Percentiles rank a stretch among this genome's conserved stretches.
Conservation (phyloP, 2,329 filamentous ascomycete genomes). For the Shiraia bambusicola region DNA sequence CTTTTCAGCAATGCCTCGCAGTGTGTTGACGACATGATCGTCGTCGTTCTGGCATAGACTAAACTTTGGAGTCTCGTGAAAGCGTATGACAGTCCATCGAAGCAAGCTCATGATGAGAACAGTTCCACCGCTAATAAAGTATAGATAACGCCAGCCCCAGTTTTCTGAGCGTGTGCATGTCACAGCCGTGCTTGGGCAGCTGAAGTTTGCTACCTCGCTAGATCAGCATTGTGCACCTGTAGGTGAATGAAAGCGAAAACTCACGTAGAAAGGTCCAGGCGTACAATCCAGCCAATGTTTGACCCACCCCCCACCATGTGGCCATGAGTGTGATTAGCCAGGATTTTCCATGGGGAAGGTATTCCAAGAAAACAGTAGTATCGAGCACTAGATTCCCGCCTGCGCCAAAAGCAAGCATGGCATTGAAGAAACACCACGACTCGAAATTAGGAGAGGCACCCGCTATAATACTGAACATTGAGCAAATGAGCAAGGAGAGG, state of each 20-base stretch:
- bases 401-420: slow-evolving; percentile 25
- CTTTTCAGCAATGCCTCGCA: slow-evolving; percentile 16
- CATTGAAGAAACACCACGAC: slow-evolving; percentile 19
- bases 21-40: slow-evolving; percentile 15
- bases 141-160: slow-evolving; percentile 29
- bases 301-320: slow-evolving; percentile 26
- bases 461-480: too few species aligned
- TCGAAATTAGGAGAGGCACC: slow-evolving; percentile 18
- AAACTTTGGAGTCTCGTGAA: slow-evolving; percentile 26
- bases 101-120: slow-evolving; percentile 20
- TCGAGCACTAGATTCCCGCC: slow-evolving; percentile 32
- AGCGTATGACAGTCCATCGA: slow-evolving; percentile 18
- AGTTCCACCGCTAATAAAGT: slow-evolving; percentile 21
- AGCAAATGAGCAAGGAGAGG: too few species aligned
- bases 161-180: slow-evolving; percentile 16
- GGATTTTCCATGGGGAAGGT: slow-evolving; percentile 17
- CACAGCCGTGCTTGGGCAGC: slow-evolving; percentile 7
- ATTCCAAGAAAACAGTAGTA: slow-evolving; percentile 29
- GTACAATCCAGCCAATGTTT: slow-evolving; percentile 23
- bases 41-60: slow-evolving; percentile 26
- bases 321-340: slow-evolving; percentile 28
- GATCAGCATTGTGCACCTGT: neutral
- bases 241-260: neutral
- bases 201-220: slow-evolving; percentile 41
- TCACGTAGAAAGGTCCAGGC: slow-evolving; percentile 44